Evolutionary conservation across 805 yeast species (phyloP).

Genomic region (Starmerella khaoyaiensis): DNA sequence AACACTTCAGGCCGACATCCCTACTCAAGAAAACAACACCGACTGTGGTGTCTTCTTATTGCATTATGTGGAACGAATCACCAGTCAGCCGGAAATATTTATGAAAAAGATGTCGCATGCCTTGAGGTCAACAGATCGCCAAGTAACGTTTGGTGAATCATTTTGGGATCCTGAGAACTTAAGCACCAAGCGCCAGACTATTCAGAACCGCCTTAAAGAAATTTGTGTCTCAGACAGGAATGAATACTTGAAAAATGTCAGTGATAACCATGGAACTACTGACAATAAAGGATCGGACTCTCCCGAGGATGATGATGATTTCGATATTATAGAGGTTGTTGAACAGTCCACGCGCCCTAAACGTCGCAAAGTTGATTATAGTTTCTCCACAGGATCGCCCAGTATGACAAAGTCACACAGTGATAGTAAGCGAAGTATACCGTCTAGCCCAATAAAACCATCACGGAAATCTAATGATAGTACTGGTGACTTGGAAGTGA

Average conservation of each 20-base stretch:
- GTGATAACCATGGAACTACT: too few species aligned
- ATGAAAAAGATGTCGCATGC: too few species aligned
- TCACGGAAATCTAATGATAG: too few species aligned
- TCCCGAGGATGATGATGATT: slow-evolving; percentile 5
- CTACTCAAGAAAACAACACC: slow-evolving; percentile 74
- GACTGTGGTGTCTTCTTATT: slow-evolving; percentile 94
- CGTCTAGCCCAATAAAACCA: too few species aligned
- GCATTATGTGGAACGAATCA: slow-evolving; percentile 39
- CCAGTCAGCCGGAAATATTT: not conserved
- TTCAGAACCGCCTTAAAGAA: too few species aligned
- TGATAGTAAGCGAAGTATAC: too few species aligned
- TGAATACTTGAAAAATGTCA: too few species aligned
- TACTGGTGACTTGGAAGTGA: too few species aligned
- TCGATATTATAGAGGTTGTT: slow-evolving; percentile 20
- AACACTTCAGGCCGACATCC: slow-evolving; percentile 44
- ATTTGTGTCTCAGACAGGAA: too few species aligned
- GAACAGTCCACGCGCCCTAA: slow-evolving; percentile 7
- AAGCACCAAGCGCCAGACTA: slow-evolving; percentile 11
- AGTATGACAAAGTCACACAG: not conserved
- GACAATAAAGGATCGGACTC: too few species aligned
- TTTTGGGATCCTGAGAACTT: slow-evolving; percentile 18
- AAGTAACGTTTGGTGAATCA: slow-evolving; percentile 2
- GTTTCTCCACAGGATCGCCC: not conserved
- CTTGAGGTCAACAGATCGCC: too few species aligned
- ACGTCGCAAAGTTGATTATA: not conserved